A percentile compares a stretch with the other conserved stretches of the same genome.
Evolutionary conservation across 2,329 filamentous ascomycete species (phyloP).

Genomic region (Trichoderma aggressivum): DNA sequence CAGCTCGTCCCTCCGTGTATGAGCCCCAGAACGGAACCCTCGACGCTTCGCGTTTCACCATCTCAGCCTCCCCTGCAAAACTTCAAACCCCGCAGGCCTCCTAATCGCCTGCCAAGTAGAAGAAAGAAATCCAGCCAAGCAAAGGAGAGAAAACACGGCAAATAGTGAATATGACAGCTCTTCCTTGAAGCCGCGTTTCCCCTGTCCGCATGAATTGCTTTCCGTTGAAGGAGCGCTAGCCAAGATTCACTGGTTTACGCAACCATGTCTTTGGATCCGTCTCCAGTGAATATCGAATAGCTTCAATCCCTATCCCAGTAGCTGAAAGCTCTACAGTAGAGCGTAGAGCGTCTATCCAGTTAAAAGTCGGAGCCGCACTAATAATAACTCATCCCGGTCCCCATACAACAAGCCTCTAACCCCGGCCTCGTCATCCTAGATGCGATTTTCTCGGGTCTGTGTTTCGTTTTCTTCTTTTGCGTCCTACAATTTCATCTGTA

Average conservation of each 20-base stretch:
- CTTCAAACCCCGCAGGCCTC: slow-evolving; percentile 12
- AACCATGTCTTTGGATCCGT: background rate
- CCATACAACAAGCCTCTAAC: slow-evolving; percentile 1
- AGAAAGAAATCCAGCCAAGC: background rate
- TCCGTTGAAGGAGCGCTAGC: background rate
- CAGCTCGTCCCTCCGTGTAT: background rate
- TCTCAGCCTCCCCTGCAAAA: background rate
- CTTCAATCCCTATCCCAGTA: background rate
- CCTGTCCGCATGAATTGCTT: background rate
- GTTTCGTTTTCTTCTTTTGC: background rate
- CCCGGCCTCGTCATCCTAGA: slow-evolving; percentile 2
- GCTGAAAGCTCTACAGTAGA: background rate
- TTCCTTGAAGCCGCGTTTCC: background rate
- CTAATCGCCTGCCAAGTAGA: background rate
- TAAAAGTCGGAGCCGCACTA: background rate
- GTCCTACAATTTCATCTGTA: background rate
- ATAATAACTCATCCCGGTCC: background rate
- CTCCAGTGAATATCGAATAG: background rate
- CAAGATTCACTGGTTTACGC: background rate
- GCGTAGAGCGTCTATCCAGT: background rate
- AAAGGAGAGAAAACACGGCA: background rate
- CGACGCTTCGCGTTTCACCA: slow-evolving; percentile 14
- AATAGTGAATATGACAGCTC: background rate
- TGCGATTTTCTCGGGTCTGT: background rate
- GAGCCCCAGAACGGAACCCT: background rate